phyloP scores from a whole-genome alignment of 2,329 filamentous ascomycete genomes.

The Aureobasidium sp. region DNA sequence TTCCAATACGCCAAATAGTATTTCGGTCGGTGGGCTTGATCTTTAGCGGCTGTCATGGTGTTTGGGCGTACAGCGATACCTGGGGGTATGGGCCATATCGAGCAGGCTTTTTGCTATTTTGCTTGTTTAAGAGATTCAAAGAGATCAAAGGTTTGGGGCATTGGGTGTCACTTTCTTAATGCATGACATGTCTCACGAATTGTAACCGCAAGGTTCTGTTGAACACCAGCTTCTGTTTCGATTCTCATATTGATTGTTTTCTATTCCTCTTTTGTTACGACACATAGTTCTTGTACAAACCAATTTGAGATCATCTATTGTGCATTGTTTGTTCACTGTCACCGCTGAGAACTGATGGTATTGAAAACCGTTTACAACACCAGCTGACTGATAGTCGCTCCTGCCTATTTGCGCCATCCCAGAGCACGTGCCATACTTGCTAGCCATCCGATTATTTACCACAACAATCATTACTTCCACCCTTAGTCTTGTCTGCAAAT shows the following conservation, averaged over 20 bases:
- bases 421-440: neutral
- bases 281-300: neutral
- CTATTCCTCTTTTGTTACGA: neutral
- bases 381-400: neutral
- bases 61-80: conserved; percentile 1
- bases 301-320: neutral
- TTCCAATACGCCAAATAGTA: conserved; percentile 12
- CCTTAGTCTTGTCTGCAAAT: conserved; percentile 32
- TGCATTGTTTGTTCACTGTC: neutral
- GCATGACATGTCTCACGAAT: conserved; percentile 8
- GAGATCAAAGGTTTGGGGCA: neutral
- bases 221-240: neutral
- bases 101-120: conserved; percentile 5
- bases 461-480: conserved; percentile 20
- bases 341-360: neutral
- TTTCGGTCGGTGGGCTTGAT: neutral
- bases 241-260: neutral
- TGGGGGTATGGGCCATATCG: neutral
- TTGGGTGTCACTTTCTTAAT: conserved; percentile 3
- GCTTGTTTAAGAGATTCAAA: neutral
- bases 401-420: neutral
- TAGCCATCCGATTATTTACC: neutral
- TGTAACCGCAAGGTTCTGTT: neutral
- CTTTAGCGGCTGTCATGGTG: conserved; percentile 5
- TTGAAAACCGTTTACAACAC: neutral